Evolutionary conservation across 805 yeast species (phyloP).

Genomic region (Candida piceae): DNA sequence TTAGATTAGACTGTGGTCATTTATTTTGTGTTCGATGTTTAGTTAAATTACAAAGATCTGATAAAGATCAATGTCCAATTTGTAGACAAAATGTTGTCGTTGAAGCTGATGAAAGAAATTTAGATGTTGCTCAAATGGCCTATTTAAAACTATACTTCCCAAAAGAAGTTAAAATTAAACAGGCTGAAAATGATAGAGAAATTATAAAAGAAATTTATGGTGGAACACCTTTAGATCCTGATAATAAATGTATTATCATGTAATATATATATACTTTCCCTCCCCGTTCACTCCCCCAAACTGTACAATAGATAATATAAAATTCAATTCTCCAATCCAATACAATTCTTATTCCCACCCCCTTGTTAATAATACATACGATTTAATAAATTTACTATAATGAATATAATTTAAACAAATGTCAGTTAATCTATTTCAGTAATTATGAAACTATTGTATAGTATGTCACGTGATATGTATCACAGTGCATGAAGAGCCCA

Average conservation of each 20-base stretch:
- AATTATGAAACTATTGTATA: too few species aligned
- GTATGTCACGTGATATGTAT: too few species aligned
- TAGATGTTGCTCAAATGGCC: slow-evolving; percentile 49
- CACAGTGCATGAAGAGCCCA: too few species aligned
- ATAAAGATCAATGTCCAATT: slow-evolving; percentile 60
- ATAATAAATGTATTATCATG: slow-evolving; percentile 24
- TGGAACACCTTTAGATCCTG: slow-evolving; percentile 25
- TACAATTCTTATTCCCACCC: too few species aligned
- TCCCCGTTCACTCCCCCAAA: too few species aligned
- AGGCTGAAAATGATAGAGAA: slow-evolving; percentile 48
- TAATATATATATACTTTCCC: slow-evolving; percentile 6
- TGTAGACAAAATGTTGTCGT: slow-evolving; percentile 54
- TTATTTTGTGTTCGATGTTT: slow-evolving; percentile 69
- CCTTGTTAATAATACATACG: too few species aligned
- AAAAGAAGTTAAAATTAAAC: slow-evolving; percentile 56
- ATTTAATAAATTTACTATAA: too few species aligned
- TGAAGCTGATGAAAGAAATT: slow-evolving; percentile 53
- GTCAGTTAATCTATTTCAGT: too few species aligned
- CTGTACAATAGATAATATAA: too few species aligned
- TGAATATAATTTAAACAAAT: too few species aligned
- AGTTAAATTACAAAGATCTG: slow-evolving; percentile 58
- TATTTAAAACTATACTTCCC: slow-evolving; percentile 62
- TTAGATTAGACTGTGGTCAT: slow-evolving; percentile 58
- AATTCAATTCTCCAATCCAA: too few species aligned
- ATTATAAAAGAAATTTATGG: slow-evolving; percentile 39